Conservation (phyloP, 352 stramenopile species). For the Globisporangium lucens region DNA sequence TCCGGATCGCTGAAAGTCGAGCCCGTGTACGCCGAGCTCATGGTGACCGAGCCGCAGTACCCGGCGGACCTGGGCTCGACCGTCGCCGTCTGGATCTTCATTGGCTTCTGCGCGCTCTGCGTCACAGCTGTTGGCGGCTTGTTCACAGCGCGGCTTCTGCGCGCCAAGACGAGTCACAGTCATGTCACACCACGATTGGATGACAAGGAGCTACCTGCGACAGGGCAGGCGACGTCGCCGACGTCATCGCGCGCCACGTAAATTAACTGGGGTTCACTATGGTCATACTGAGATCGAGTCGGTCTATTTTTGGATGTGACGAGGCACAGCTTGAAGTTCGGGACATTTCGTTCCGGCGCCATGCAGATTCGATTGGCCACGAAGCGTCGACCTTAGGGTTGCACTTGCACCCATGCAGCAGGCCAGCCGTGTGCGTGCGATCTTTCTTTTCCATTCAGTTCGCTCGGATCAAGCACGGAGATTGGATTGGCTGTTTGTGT, state of each 20-base stretch:
- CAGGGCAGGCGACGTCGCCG: neutral
- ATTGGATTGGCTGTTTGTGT: slow-evolving; percentile 7
- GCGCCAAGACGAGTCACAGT: slow-evolving; percentile 42
- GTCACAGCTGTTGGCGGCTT: slow-evolving; percentile 26
- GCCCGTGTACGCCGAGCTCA: slow-evolving; percentile 43
- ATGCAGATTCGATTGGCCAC: neutral
- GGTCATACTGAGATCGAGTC: neutral
- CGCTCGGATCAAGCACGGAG: slow-evolving; percentile 1
- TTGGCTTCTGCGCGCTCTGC: slow-evolving; percentile 46
- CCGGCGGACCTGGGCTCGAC: slow-evolving; percentile 34
- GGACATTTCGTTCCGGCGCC: neutral
- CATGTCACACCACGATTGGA: slow-evolving; percentile 39
- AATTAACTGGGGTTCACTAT: neutral
- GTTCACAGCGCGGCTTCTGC: slow-evolving; percentile 35
- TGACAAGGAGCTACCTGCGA: neutral
- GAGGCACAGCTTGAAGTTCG: neutral
- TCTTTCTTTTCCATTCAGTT: slow-evolving; percentile 7
- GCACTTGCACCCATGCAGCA: neutral
- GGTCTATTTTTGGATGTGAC: neutral
- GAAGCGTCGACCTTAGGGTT: neutral
- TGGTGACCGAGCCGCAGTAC: slow-evolving; percentile 40
- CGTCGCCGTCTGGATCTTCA: slow-evolving; percentile 61
- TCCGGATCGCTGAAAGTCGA: slow-evolving; percentile 40
- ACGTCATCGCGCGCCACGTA: slow-evolving; percentile 10
- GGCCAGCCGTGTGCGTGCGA: neutral